phyloP scores from a whole-genome alignment of 148 eudicot species.

The Drosera capensis region DNA sequence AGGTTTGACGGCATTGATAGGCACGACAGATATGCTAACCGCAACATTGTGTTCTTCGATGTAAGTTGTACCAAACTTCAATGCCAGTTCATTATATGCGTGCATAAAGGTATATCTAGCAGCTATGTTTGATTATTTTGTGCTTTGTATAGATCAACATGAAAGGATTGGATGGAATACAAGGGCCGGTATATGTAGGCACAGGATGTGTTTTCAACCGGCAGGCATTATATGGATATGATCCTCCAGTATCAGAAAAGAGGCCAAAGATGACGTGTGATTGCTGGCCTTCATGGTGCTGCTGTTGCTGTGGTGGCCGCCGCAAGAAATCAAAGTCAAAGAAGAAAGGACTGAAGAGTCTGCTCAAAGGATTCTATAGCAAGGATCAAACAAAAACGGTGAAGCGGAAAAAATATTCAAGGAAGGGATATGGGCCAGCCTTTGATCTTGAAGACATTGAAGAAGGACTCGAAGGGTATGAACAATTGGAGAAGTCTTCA shows the following conservation, averaged over 20 bases:
- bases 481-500: slow-evolving; percentile 67
- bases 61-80: slow-evolving; percentile 25
- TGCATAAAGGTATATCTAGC: too few species aligned
- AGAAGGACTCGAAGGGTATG: slow-evolving; percentile 94
- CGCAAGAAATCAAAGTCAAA: slow-evolving; percentile 34
- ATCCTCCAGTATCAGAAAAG: slow-evolving; percentile 69
- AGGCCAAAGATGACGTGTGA: slow-evolving; percentile 67
- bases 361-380: slow-evolving; percentile 42
- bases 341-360: slow-evolving; percentile 31
- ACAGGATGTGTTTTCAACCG: slow-evolving; percentile 85
- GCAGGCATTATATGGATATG: slow-evolving; percentile 76
- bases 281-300: slow-evolving; percentile 72
- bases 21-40: slow-evolving; percentile 86
- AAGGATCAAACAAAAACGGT: slow-evolving; percentile 58
- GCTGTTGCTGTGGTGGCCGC: slow-evolving; percentile 39
- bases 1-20: slow-evolving; percentile 94
- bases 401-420: slow-evolving; percentile 55
- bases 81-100: background rate
- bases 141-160: slow-evolving; percentile 47
- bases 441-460: slow-evolving; percentile 91
- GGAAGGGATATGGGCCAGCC: slow-evolving; percentile 36
- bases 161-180: slow-evolving; percentile 93
- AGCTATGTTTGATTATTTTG: background rate
- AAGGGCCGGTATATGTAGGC: slow-evolving; percentile 86
- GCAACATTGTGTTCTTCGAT: slow-evolving; percentile 90